Evolutionary conservation across 148 eudicot genomes (phyloP).

Genomic region (Gaultheria prostrata): DNA sequence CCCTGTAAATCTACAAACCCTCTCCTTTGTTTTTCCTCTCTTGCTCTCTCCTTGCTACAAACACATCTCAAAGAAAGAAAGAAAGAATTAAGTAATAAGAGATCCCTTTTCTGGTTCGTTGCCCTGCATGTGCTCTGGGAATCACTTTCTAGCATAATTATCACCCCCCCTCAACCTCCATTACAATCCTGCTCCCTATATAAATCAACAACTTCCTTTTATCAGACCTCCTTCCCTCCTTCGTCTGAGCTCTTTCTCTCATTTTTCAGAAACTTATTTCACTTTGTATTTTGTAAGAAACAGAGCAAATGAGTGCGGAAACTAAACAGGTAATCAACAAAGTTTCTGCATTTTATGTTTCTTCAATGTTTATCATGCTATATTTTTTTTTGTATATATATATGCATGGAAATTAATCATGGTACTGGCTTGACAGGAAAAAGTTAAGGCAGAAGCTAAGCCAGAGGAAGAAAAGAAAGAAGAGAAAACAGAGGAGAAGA

Average conservation of each 20-base stretch:
- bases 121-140: slow-evolving; percentile 74
- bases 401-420: slow-evolving; percentile 13
- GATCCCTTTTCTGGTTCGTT: slow-evolving; percentile 28
- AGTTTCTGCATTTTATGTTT: background rate
- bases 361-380: background rate
- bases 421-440: slow-evolving; percentile 30
- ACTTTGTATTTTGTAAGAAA: background rate
- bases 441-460: slow-evolving; percentile 32
- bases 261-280: background rate
- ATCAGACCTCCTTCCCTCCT: slow-evolving; percentile 10
- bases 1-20: slow-evolving; percentile 32
- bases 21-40: slow-evolving; percentile 32
- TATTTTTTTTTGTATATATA: too few species aligned
- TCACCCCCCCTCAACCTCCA: slow-evolving; percentile 39
- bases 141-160: slow-evolving; percentile 43
- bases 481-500: slow-evolving; percentile 39
- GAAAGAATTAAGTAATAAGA: slow-evolving; percentile 11
- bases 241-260: background rate
- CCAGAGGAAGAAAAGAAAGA: slow-evolving; percentile 32
- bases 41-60: background rate
- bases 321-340: slow-evolving; percentile 45
- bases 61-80: slow-evolving; percentile 13
- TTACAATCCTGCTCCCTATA: slow-evolving; percentile 23
- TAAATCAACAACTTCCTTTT: slow-evolving; percentile 19
- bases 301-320: slow-evolving; percentile 74